Evolutionary conservation across 2,329 filamentous ascomycete species (phyloP).

Genomic region (Stachybotrys chartarum): DNA sequence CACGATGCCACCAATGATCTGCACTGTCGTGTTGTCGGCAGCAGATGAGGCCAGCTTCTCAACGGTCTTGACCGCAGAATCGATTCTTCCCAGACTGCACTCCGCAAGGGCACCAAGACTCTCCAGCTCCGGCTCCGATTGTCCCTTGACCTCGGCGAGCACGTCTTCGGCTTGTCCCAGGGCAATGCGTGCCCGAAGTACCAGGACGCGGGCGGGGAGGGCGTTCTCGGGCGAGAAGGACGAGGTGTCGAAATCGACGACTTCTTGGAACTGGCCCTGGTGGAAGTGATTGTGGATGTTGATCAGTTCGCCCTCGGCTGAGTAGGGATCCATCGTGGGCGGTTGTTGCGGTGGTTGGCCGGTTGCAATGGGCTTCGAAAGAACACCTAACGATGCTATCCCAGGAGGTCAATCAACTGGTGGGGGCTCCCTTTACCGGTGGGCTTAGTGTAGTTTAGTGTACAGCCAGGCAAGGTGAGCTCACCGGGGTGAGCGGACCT

Average conservation of each 20-base stretch:
- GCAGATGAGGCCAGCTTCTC: conserved; percentile 61
- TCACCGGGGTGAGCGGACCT: conserved; percentile 13
- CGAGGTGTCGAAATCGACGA: conserved; percentile 77
- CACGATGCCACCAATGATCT: conserved; percentile 75
- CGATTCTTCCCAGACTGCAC: conserved; percentile 50
- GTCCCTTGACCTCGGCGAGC: conserved; percentile 58
- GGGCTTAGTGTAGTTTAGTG: conserved; percentile 11
- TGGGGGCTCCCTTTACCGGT: conserved; percentile 16
- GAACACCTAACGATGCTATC: conserved; percentile 19
- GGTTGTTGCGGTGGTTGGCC: conserved; percentile 8
- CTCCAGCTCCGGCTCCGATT: conserved; percentile 62
- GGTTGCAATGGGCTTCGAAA: conserved; percentile 10
- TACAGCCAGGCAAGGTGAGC: background rate
- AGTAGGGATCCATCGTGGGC: conserved; percentile 60
- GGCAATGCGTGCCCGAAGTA: conserved; percentile 76
- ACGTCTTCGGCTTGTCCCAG: conserved; percentile 72
- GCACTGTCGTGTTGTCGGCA: conserved; percentile 70
- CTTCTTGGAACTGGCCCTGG: conserved; percentile 78
- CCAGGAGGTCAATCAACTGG: conserved; percentile 14
- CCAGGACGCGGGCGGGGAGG: conserved; percentile 68
- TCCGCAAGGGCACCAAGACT: conserved; percentile 73
- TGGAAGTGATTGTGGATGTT: conserved; percentile 66
- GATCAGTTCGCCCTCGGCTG: conserved; percentile 63
- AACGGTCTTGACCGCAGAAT: conserved; percentile 54
- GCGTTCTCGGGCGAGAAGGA: conserved; percentile 73